Evolutionary conservation across 1,139 yeast genomes (phyloP).

Genomic region (Taphrina communis): DNA sequence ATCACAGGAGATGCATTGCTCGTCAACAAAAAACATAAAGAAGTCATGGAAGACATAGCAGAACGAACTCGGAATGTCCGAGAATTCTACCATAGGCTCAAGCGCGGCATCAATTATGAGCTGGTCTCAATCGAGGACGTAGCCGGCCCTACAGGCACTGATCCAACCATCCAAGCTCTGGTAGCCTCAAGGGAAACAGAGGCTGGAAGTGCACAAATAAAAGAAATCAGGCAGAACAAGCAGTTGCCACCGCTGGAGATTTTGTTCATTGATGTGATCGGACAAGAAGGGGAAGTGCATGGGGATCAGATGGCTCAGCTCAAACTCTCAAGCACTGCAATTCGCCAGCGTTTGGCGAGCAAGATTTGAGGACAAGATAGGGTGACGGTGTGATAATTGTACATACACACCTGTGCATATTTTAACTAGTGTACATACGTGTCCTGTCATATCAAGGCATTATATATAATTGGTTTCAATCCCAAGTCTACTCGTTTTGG

Average conservation of each 20-base stretch:
- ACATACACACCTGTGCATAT: neutral
- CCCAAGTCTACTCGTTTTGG: neutral
- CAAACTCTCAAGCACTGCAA: constrained; percentile 81
- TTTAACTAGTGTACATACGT: neutral
- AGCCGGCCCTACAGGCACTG: constrained; percentile 92
- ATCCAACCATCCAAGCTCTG: constrained; percentile 74
- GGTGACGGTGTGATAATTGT: neutral
- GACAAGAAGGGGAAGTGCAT: constrained; percentile 55
- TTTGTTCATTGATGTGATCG: constrained; percentile 71
- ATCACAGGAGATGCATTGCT: constrained; percentile 67
- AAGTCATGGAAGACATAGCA: constrained; percentile 66
- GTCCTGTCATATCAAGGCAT: neutral
- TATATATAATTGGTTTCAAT: neutral
- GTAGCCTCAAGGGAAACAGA: constrained; percentile 81
- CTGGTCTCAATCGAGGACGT: constrained; percentile 74
- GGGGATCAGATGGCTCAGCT: constrained; percentile 66
- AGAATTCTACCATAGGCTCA: constrained; percentile 58
- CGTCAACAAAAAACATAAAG: constrained; percentile 73
- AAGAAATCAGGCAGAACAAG: constrained; percentile 63
- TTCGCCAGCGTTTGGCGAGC: constrained; percentile 51
- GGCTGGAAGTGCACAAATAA: constrained; percentile 75
- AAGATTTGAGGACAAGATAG: neutral
- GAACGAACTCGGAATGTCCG: constrained; percentile 59
- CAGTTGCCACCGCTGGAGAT: constrained; percentile 63
- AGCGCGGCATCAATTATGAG: constrained; percentile 56